Base-by-base conservation (phyloP, 1,284 basidiomycete species). In the Heterobasidion parviporum region DNA sequence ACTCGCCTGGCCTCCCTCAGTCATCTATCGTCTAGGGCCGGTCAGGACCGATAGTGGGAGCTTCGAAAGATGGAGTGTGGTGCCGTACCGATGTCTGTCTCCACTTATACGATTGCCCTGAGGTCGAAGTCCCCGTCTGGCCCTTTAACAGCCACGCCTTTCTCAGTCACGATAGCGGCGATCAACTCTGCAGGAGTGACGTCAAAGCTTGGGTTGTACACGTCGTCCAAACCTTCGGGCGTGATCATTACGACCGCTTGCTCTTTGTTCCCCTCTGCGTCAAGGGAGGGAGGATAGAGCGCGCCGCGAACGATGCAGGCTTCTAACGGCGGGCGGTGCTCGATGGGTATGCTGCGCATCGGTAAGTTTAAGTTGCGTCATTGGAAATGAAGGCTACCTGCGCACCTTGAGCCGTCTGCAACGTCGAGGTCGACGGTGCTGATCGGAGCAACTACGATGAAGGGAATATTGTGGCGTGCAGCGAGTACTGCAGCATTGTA, bases 181-280 rank as follows among this genome's bases (percentile, higher is more conserved):
- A 89, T 89, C 50, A 85, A 70, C 60, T 90, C 86, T 1, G 92
- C 90, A 1, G 94, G 93, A 0, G 94, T 96, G 15, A 97, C 92
- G 67, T 96, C 94, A 68, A 96, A 97, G 59, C 88, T 90, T 3
- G 94, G 93, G 70, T 96, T 97, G 70, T 94, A 94, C 8, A 94
- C 82, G 54, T 76, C 82, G 56, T 78, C 72, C 15, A 89, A 71
- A 4, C 78, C 82, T 43, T 78, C 73, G 0, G 89, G 86, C 0
- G 89, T 90, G 55, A 90, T 79, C 78, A 88, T 83, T 18, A 92
- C 85, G 48, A 83, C 79, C 0, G 81, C 81, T 62, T 87, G 83
- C 57, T 80, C 73, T 52, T 74, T 72, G 18, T 73, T 68, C 0
- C 76, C 78, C 16, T 72, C 60, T 60, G 69, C 61, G 62, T 75